Evolutionary conservation across 2,329 filamentous ascomycete genomes (phyloP), one percentile per base, ranked within the genome.

Genomic region (Alternaria hordeiaustralica): DNA sequence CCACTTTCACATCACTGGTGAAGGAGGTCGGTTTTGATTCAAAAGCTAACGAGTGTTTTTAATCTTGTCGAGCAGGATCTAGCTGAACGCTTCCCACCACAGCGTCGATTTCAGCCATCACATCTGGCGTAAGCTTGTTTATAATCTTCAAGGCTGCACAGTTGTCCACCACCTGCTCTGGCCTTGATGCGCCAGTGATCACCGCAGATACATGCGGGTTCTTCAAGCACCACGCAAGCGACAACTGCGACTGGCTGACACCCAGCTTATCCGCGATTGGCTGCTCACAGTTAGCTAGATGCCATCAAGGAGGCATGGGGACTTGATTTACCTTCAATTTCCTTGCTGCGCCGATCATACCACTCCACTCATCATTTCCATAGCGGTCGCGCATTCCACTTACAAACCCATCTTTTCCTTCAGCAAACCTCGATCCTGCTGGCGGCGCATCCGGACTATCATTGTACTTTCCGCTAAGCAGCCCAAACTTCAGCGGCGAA

Each of bases 231-330:
- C 77, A 80, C 12, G 78, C 78, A 43, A 79, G 62, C 49, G 78
- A 71, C 55, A 80, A 56, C 44, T 70, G 68, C 6, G 73, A 82
- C 62, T 87, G 84, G 30, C 85, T 88, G 65, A 89, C 82, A 12
- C 87, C 89, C 36, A 93, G 81, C 72, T 84, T 86, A 33, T 92
- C 86, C 4, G 91, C 90, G 67, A 93, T 86, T 53, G 72, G 73
- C 70, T 73, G 28, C 18, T 21, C 6, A 10, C 7, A 58, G 50
- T 73, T 43, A 72, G 64, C 55, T 23, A 51, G 21, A n/a, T 25
- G 9, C 41, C 11, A 25, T 23, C 12, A 13, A 36, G 5, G 30
- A 26, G 43, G 15, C 12, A 33, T 12, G 4, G n/a, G n/a, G 4
- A 45, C 20, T 20, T 25, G 10, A 58, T 65, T 6, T 53, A 77